phyloP scores from a whole-genome alignment of 768 basidiomycete species.

The Psilocybe subaeruginosa region DNA sequence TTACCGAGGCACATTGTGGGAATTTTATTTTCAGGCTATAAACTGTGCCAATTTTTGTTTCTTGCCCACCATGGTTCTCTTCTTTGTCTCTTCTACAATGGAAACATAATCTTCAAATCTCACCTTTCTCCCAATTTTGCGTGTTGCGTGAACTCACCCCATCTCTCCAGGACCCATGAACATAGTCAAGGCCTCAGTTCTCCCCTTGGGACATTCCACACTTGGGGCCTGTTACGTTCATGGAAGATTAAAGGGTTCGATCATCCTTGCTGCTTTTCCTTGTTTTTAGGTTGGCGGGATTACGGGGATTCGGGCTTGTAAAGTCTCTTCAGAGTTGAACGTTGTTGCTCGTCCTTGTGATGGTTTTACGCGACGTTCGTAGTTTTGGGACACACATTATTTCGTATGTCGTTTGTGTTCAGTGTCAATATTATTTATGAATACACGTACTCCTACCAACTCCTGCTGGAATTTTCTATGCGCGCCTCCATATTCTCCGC shows the following conservation, averaged over 20 bases:
- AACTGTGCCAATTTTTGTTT: background rate
- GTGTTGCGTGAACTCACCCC: background rate
- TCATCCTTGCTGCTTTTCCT: conserved; percentile 46
- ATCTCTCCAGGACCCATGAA: conserved; percentile 39
- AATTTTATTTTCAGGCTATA: conserved; percentile 13
- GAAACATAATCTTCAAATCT: conserved; percentile 1
- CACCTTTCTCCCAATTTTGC: background rate
- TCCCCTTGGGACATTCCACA: conserved; percentile 30
- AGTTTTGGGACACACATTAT: conserved; percentile 70
- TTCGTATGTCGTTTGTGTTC: background rate
- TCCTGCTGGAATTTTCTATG: too few species aligned
- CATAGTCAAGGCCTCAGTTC: conserved; percentile 69
- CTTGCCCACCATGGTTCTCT: background rate
- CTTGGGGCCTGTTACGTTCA: conserved; percentile 73
- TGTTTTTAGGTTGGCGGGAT: conserved; percentile 60
- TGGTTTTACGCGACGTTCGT: conserved; percentile 47
- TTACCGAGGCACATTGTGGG: conserved; percentile 11
- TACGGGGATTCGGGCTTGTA: conserved; percentile 43
- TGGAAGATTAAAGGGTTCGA: conserved; percentile 57
- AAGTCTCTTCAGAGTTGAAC: conserved; percentile 70
- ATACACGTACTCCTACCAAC: too few species aligned
- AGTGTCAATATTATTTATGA: background rate
- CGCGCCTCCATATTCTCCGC: too few species aligned
- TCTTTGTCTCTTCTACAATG: background rate
- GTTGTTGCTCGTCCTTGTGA: conserved; percentile 25